Conservation (phyloP, 768 basidiomycete species). For the Leccinum longicurvipes region DNA sequence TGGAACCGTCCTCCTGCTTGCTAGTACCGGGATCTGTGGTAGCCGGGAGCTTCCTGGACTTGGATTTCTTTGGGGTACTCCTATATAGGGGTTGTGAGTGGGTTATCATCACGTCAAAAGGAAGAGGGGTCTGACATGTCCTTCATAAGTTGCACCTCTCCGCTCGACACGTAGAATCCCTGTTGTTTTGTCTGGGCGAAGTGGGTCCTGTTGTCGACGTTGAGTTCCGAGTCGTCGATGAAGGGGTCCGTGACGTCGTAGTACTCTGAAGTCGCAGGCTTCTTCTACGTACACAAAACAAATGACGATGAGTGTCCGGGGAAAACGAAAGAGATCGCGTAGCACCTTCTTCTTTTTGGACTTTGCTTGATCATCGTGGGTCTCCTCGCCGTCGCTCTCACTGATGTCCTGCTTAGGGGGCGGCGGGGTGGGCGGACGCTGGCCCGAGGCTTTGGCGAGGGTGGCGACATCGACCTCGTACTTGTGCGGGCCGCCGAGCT, state of each 20-base stretch:
- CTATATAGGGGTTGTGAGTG: constrained; percentile 22
- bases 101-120: not conserved
- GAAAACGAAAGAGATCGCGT: not conserved
- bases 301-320: constrained; percentile 3
- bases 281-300: constrained; percentile 38
- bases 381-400: constrained; percentile 54
- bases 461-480: constrained; percentile 68
- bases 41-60: constrained; percentile 50
- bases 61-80: constrained; percentile 68
- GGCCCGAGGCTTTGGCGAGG: constrained; percentile 61
- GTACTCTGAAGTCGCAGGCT: constrained; percentile 61
- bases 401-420: constrained; percentile 48
- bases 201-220: constrained; percentile 84
- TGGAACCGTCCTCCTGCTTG: constrained; percentile 40
- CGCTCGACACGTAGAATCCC: constrained; percentile 89
- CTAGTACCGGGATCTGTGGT: constrained; percentile 21
- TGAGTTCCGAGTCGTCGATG: constrained; percentile 96
- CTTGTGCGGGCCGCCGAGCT: constrained; percentile 66
- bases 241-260: constrained; percentile 93
- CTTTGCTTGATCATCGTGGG: constrained; percentile 33
- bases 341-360: constrained; percentile 39
- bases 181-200: constrained; percentile 90
- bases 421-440: constrained; percentile 56
- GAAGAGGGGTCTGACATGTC: constrained; percentile 47
- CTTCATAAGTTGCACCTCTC: constrained; percentile 82